Evolutionary conservation across 225 moss, liverwort and hornwort species (phyloP).

Genomic region (Pseudoscleropodium purum): DNA sequence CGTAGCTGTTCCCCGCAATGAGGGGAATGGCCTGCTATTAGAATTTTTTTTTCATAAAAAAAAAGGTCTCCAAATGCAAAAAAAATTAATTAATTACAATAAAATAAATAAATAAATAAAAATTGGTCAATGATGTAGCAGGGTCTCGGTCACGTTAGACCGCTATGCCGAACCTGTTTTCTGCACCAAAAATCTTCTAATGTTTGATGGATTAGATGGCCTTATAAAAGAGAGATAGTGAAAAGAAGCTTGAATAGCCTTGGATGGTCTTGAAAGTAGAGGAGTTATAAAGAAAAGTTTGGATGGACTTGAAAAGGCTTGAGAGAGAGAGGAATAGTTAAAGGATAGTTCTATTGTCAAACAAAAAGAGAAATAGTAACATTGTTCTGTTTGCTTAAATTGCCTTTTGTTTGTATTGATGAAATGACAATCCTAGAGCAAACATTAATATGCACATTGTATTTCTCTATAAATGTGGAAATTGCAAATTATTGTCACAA

Average conservation of each 20-base stretch:
- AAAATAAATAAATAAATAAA: too few species aligned
- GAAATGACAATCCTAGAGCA: background rate
- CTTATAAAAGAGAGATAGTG: background rate
- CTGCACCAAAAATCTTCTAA: too few species aligned
- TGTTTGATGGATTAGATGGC: background rate
- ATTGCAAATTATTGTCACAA: background rate
- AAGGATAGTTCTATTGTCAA: background rate
- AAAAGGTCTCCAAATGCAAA: too few species aligned
- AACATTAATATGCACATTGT: fast-evolving
- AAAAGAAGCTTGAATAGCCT: too few species aligned
- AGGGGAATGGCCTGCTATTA: too few species aligned
- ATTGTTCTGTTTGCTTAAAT: background rate
- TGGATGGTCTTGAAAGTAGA: background rate
- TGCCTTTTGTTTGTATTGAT: background rate
- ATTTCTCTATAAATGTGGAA: background rate
- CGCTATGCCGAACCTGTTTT: too few species aligned
- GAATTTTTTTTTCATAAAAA: too few species aligned
- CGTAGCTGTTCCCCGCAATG: too few species aligned
- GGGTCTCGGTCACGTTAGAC: too few species aligned
- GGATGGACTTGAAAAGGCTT: background rate
- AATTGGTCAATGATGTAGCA: too few species aligned
- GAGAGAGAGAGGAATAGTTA: background rate
- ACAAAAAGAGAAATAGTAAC: background rate
- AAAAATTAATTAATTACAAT: too few species aligned
- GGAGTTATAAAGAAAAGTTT: background rate